phyloP scores from a whole-genome alignment of 257 asterid species.

The Paraleonurus japonicus region DNA sequence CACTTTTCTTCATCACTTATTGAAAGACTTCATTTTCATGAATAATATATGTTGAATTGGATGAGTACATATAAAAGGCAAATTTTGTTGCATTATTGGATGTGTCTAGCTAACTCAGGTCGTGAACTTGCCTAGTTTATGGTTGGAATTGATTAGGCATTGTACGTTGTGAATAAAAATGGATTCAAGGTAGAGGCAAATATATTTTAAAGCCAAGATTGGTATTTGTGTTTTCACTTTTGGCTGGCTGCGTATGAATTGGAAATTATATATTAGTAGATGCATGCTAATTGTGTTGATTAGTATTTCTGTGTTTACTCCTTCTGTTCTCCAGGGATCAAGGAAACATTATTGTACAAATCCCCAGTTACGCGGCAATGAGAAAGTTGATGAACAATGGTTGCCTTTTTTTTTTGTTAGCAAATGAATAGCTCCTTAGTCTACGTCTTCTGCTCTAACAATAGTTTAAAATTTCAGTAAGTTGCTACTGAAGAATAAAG shows the following conservation, averaged over 20 bases:
- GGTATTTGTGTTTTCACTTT: neutral
- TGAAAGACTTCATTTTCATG: neutral
- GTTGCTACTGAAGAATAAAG: slow-evolving; percentile 69
- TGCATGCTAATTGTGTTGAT: slow-evolving; percentile 12
- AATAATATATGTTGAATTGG: neutral
- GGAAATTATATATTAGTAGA: slow-evolving; percentile 3
- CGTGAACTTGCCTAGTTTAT: neutral
- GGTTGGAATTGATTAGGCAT: slow-evolving; percentile 7
- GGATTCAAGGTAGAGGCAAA: slow-evolving; percentile 15
- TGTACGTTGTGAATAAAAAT: neutral
- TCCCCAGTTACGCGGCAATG: slow-evolving; percentile 52
- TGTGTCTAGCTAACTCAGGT: neutral
- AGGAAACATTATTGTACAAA: slow-evolving; percentile 90
- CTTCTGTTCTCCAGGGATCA: slow-evolving; percentile 64
- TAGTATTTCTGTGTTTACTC: slow-evolving; percentile 9
- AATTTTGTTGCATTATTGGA: slow-evolving; percentile 1
- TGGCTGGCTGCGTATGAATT: neutral
- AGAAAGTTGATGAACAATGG: slow-evolving; percentile 89
- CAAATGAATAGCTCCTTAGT: slow-evolving; percentile 4
- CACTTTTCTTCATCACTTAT: neutral
- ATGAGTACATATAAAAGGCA: neutral
- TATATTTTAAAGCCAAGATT: neutral
- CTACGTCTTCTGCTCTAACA: slow-evolving; percentile 41
- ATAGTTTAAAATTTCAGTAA: slow-evolving; percentile 52
- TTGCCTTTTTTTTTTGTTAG: slow-evolving; percentile 25